Evolutionary conservation across 805 yeast genomes (phyloP), one percentile per base, ranked within the genome.

Genomic region (Suhomyces sp.): DNA sequence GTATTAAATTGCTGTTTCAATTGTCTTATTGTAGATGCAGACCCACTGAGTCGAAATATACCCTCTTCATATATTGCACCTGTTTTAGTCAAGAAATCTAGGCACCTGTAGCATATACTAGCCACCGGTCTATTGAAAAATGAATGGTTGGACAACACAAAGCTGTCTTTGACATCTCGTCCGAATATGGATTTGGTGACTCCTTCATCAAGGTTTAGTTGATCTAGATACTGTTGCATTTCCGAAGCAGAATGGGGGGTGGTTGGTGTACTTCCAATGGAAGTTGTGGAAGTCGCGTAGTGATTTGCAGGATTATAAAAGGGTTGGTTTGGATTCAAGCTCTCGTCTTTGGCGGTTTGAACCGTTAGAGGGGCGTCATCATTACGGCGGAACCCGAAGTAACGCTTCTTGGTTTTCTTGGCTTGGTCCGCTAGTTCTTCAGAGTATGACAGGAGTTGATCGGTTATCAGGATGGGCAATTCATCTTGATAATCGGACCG

Each of bases 11-110:
- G 75, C 45, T 82, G 88, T 60, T 85, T 88, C 53, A 89, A 76
- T 40, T 76, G 80, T 56, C 85, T 82, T 39, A 89, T 89, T 48
- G 86, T 78, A 1, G 90, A 79, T 51, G 91, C 87, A 35, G 96
- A 89, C 3, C 98, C 98, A 68, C 92, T 89, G 52, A 91, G 73
- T 55, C 99, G 77, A 73, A 94, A 94, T 2, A 93, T 81, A 9
- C 99, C 99, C 62, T 91, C 96, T 66, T 89, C 94, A 55, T 80
- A 80, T n/a, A 85, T 74, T 0, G 96, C 96, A 20, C 85, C 83
- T 22, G 84, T 79, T 37, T 75, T 77, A 47, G 78, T 77, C 47
- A 93, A 73, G 57, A 79, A 88, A 51, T 82, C 86, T 31, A 92
- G 62, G 62, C 97, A 90, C 53, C 96, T 72, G 60, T 73, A 87